Conservation (phyloP, 1,139 yeast genomes). For the Protomyces macrosporus region DNA sequence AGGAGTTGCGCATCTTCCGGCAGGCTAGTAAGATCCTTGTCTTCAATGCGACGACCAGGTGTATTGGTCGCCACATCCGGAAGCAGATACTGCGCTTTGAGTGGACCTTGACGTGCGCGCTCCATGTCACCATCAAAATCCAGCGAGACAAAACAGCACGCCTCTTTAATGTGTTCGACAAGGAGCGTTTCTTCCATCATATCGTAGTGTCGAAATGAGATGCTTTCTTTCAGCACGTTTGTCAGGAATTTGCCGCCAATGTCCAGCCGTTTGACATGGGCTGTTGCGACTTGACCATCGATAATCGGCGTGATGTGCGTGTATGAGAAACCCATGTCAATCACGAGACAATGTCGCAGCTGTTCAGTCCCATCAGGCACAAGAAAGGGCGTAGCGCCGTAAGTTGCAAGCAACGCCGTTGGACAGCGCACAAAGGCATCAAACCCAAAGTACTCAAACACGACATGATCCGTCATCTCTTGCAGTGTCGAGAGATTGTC, state of each 20-base stretch:
- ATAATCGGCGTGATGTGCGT: slow-evolving; percentile 85
- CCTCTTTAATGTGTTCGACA: slow-evolving; percentile 79
- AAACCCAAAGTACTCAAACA: slow-evolving; percentile 91
- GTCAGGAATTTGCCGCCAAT: slow-evolving; percentile 83
- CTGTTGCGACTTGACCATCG: slow-evolving; percentile 71
- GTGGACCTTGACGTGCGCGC: slow-evolving; percentile 11
- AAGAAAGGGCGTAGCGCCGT: slow-evolving; percentile 28
- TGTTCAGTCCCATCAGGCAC: background rate
- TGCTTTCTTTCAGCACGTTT: slow-evolving; percentile 73
- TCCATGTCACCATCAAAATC: slow-evolving; percentile 60
- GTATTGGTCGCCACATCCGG: slow-evolving; percentile 61
- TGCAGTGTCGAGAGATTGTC: slow-evolving; percentile 78
- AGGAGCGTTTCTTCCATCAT: slow-evolving; percentile 85
- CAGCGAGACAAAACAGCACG: slow-evolving; percentile 64
- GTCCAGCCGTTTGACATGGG: slow-evolving; percentile 66
- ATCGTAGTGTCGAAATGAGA: slow-evolving; percentile 88
- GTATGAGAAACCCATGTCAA: slow-evolving; percentile 83
- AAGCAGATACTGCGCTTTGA: slow-evolving; percentile 56
- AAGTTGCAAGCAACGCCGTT: slow-evolving; percentile 71
- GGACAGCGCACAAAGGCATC: slow-evolving; percentile 57
- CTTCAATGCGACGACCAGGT: slow-evolving; percentile 45
- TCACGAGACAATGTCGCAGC: slow-evolving; percentile 63
- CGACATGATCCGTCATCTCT: slow-evolving; percentile 80
- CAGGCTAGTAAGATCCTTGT: slow-evolving; percentile 37
- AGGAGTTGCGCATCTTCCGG: slow-evolving; percentile 48